Evolutionary conservation across 345 rosid genomes (phyloP), one percentile per base, ranked within the genome.

Genomic region (Rhodamnia rubescens): DNA sequence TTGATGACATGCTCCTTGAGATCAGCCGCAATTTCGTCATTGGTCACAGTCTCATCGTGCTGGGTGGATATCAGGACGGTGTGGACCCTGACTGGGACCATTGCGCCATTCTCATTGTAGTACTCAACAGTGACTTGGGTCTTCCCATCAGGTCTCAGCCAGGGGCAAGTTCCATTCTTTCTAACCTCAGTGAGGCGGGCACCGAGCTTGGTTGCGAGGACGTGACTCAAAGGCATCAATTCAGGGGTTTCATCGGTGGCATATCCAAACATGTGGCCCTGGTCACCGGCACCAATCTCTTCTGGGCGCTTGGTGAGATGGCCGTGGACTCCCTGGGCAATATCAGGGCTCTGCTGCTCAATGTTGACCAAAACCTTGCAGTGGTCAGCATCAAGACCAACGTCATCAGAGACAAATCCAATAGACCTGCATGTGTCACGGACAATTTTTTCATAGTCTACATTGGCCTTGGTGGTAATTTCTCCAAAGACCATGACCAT

Each of bases 401-500:
- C 96, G 74, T 94, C 93, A 11, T 91, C 94, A 1, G 96, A 93
- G 75, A 94, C 91, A 69, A 94, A 94, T 53, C 96, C 96, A 20
- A 94, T 93, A 51, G 85, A 7, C 6, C 94, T 94, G 83, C 95
- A 94, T 78, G 95, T 94, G 85, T 92, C 94, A 84, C 96, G 94
- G 84, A 94, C 95, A 52, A 94, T 94, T 90, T 94, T 94, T 90
- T 94, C 96, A 58, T 94, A 93, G 90, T 94, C 94, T 49, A 94
- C 92, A 64, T 92, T 86, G 85, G 95, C 96, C 88, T 94, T 93
- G 61, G 96, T 94, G 86, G 95, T 94, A 89, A 94, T 92, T 87
- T 94, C 96, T 26, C 96, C 96, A 1, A 94, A 94, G 75, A 94
- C 96, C 96, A 94, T 94, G 82, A 94, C 96, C 96, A 94, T 93